A percentile compares a stretch with the other conserved stretches of the same genome.
These are phyloP conservation scores for Skeletonema tropicum DNA, from an alignment of 108 stramenopile genomes.

Conservation along the genomic window DNA sequence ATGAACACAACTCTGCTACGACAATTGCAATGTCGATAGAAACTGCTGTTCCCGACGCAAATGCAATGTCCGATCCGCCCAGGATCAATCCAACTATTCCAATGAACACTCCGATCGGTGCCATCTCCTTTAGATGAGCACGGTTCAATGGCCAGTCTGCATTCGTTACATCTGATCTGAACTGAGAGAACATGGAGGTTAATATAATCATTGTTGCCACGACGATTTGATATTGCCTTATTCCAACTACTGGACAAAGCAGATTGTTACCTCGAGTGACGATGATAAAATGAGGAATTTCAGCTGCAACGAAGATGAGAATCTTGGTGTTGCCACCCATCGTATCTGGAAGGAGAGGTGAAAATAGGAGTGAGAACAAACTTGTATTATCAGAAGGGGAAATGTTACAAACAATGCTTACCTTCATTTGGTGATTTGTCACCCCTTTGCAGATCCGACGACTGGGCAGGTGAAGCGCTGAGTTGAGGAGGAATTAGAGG, in stretches of 20 bases:
- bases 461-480: no score
- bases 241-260: constrained; percentile 1
- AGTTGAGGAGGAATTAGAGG: background rate
- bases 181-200: background rate
- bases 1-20: background rate
- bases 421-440: background rate
- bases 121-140: background rate
- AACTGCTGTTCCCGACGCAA: constrained; percentile 1
- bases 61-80: background rate
- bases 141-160: background rate
- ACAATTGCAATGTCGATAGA: background rate
- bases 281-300: constrained; percentile 12
- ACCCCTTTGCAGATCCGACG: background rate
- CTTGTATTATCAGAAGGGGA: background rate
- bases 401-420: background rate
- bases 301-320: constrained; percentile 1
- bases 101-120: constrained; percentile 3
- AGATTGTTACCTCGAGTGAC: background rate
- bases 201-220: constrained; percentile 7
- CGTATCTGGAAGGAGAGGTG: background rate
- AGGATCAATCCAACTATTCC: constrained; percentile 3
- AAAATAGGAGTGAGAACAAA: background rate
- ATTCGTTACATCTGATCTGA: background rate
- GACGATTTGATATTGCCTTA: background rate
- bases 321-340: background rate